Evolutionary conservation across 140 eudicot genomes (phyloP), one percentile per base, ranked within the genome.

Genomic region (Oenanthe javanica): DNA sequence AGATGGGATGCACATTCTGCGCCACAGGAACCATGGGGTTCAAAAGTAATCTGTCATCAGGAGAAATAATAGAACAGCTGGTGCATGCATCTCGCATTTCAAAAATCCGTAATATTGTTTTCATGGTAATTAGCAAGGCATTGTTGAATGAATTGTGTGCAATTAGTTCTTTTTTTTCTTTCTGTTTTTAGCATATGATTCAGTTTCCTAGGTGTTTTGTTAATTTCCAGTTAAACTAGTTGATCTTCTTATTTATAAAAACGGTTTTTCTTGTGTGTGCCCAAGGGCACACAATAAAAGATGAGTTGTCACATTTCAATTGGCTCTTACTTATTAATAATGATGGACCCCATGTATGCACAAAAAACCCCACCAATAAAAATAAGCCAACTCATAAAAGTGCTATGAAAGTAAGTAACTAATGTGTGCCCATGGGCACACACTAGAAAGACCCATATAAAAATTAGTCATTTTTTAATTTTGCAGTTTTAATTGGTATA

Each of bases 21-120:
- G 99, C 99, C 21, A 95, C 99, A 36, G 99, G 99, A 75, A 95
- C 86, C 74, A 95, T 95, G 99, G 99, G 99, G 51, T 95, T 95
- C 80, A 95, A 95, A 81, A 88, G 79, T 81, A 95, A 95, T 85
- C 96, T 95, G 52, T 84, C 97, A n/a, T 67, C 97, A 47, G 99
- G 99, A 78, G 99, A 95, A 87, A 95, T 95, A 76, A 85, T 95
- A 79, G 99, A 95, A 79, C 99, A 95, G 61, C 84, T 95, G 77
- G 97, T 92, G 77, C 97, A 90, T 85, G 99, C 99, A 66, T 90
- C 97, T 69, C 88, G 87, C 76, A 72, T 95, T 79, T 89, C 97
- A 86, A 79, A 82, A 31, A 95, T 95, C 54, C 95, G 99, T 72
- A 95, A 95, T 85, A 67, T 95, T 76, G 99, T 95, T 78, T 95